These are phyloP conservation scores for Gyromitra esculenta DNA, from an alignment of 2,329 filamentous ascomycete species.

Conservation along the genomic window DNA sequence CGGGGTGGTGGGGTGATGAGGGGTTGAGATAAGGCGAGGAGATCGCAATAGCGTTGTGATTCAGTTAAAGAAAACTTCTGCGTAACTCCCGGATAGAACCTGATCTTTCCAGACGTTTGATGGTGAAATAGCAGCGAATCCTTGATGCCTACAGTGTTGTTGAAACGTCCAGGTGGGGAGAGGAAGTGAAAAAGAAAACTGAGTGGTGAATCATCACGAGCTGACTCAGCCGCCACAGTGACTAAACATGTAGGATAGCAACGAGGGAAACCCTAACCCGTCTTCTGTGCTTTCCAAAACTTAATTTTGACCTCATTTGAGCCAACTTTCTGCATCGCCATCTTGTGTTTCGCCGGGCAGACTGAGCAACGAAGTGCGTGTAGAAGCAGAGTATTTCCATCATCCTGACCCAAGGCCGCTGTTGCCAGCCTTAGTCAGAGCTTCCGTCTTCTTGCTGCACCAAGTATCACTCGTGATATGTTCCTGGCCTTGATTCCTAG, in stretches of 20 bases:
- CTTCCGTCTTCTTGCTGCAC: not conserved
- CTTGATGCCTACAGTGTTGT: conserved; percentile 28
- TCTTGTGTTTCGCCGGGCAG: too few relatives aligned
- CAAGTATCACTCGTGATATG: conserved; percentile 31
- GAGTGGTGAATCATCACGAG: conserved; percentile 41
- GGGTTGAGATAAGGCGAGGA: conserved; percentile 33
- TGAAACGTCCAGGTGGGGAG: conserved; percentile 29
- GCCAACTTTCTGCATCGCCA: not conserved
- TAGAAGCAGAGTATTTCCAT: not conserved
- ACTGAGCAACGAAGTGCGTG: too few relatives aligned
- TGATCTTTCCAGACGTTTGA: not conserved
- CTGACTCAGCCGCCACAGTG: conserved; percentile 39
- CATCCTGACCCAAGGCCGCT: not conserved
- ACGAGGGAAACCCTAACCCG: conserved; percentile 23
- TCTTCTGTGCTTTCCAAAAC: not conserved
- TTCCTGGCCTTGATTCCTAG: not conserved
- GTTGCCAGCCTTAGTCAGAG: not conserved
- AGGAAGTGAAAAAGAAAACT: conserved; percentile 32
- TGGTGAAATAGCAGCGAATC: conserved; percentile 4
- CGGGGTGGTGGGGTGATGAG: conserved; percentile 44
- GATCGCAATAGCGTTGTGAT: not conserved
- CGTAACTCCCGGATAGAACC: not conserved
- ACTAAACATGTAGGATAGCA: conserved; percentile 9
- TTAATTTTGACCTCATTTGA: conserved; percentile 4
- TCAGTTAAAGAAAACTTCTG: conserved; percentile 5